Percentiles rank a stretch among this genome's conserved stretches.
phyloP scores from a whole-genome alignment of 768 basidiomycete species.

The Rhizopogon vinicolor region DNA sequence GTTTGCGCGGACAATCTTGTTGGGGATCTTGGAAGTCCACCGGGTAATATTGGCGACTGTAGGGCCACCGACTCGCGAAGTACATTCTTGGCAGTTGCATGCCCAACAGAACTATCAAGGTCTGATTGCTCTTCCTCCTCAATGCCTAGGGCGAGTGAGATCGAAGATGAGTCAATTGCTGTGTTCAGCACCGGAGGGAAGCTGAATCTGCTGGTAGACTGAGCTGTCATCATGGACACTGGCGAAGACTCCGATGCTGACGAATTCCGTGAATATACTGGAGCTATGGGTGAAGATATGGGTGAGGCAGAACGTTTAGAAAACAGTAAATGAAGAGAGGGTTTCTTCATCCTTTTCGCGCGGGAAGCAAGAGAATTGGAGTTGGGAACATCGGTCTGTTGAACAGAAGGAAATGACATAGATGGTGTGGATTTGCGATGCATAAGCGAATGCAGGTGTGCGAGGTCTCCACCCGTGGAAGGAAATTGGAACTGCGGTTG shows the following conservation, averaged over 20 bases:
- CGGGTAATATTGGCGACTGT: conserved; percentile 1
- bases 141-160: conserved; percentile 31
- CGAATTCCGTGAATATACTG: conserved; percentile 19
- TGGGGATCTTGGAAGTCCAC: conserved; percentile 23
- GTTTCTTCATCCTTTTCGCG: conserved; percentile 49
- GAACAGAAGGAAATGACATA: conserved; percentile 27
- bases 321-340: conserved; percentile 66
- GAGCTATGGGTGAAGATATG: conserved; percentile 26
- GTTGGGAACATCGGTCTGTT: conserved; percentile 28
- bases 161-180: conserved; percentile 53
- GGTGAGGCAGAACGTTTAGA: conserved; percentile 58
- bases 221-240: conserved; percentile 52
- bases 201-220: conserved; percentile 41
- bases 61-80: conserved; percentile 17
- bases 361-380: conserved; percentile 30
- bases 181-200: conserved; percentile 58
- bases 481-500: conserved; percentile 36
- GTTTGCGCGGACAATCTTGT: conserved; percentile 14
- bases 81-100: conserved; percentile 8
- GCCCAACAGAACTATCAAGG: conserved; percentile 6
- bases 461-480: conserved; percentile 24
- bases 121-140: conserved; percentile 26
- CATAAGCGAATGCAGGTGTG: conserved; percentile 21
- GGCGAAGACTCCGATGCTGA: conserved; percentile 26
- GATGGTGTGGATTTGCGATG: conserved; percentile 34